A percentile compares a stretch with the other conserved stretches of the same genome.
Conservation (phyloP, 164 flowering plant genomes). For the Protea cynaroides region DNA sequence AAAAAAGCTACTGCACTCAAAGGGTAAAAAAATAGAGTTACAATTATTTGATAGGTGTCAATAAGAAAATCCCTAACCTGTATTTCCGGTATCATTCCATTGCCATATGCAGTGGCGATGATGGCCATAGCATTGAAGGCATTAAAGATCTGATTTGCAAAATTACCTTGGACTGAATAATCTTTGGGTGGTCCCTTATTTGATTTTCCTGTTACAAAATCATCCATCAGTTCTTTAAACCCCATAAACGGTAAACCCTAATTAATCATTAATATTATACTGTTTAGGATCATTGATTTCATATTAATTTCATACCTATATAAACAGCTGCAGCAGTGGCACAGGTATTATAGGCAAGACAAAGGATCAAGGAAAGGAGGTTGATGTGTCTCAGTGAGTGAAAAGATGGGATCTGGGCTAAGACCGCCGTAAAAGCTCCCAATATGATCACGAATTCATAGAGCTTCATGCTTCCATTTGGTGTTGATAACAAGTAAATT, state of each 20-base stretch:
- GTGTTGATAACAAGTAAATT: constrained; percentile 51
- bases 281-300: neutral
- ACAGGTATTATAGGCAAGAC: constrained; percentile 70
- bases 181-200: no score
- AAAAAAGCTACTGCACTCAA: no score
- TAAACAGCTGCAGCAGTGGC: constrained; percentile 68
- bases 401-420: constrained; percentile 92
- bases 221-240: no score
- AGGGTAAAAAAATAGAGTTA: no score
- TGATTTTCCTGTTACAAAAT: neutral
- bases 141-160: no score
- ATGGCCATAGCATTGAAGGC: no score
- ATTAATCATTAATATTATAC: no score
- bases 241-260: neutral
- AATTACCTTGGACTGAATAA: no score
- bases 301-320: constrained; percentile 41
- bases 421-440: constrained; percentile 61
- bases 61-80: no score
- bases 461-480: constrained; percentile 65
- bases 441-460: constrained; percentile 67
- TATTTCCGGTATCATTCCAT: no score
- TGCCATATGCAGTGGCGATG: no score
- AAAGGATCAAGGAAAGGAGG: constrained; percentile 58
- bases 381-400: constrained; percentile 91
- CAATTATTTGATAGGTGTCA: no score